Evolutionary conservation across 2,329 filamentous ascomycete genomes (phyloP).

Genomic region (Beauveria caledonica): DNA sequence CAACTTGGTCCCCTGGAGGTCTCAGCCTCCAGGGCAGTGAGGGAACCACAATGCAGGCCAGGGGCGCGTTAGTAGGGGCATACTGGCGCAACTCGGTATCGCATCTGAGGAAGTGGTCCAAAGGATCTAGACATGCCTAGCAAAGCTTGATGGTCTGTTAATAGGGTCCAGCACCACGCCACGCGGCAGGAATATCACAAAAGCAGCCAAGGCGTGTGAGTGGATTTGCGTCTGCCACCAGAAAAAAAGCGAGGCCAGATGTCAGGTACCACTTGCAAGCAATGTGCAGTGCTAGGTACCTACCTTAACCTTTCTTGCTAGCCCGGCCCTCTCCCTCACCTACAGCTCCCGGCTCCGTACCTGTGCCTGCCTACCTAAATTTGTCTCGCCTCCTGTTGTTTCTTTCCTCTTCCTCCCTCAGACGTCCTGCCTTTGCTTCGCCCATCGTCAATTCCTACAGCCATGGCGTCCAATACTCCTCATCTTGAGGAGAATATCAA

Average conservation of each 20-base stretch:
- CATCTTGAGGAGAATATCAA: slow-evolving; percentile 11
- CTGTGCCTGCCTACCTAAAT: neutral
- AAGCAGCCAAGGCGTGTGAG: neutral
- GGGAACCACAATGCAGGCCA: too few species aligned
- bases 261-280: neutral
- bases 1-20: neutral
- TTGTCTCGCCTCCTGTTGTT: slow-evolving; percentile 5
- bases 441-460: neutral
- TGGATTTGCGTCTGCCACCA: neutral
- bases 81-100: too few species aligned
- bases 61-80: too few species aligned
- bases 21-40: neutral
- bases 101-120: too few species aligned
- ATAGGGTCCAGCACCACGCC: neutral
- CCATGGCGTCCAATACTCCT: slow-evolving; percentile 11
- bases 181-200: neutral
- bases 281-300: neutral
- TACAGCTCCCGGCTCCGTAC: neutral
- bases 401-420: neutral
- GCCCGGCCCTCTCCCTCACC: neutral
- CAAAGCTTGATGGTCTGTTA: neutral
- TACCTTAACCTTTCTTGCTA: neutral
- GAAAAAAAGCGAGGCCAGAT: neutral
- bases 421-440: slow-evolving; percentile 5
- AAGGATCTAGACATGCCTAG: too few species aligned